These are phyloP conservation scores for Nannochloris sp. DNA, from an alignment of 139 green algal species.

Conservation along the genomic window DNA sequence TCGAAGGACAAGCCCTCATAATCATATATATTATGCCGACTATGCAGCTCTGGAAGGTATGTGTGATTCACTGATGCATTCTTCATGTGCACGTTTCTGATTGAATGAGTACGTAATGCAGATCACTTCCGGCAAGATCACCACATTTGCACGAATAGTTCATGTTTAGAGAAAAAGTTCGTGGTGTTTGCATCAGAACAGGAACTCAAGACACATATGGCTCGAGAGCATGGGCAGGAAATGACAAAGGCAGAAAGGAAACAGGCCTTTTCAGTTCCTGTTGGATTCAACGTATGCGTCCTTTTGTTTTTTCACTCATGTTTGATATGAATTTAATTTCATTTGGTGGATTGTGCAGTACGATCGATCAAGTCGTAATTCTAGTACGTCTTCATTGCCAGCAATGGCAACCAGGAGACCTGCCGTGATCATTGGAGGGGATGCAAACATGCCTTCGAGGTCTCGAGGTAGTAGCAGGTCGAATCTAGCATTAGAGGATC, in stretches of 20 bases:
- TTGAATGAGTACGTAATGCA: not conserved
- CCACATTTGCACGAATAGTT: conserved; percentile 68
- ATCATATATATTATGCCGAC: conserved; percentile 85
- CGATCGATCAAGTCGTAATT: not conserved
- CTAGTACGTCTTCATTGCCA: not conserved
- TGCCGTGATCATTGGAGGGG: conserved; percentile 35
- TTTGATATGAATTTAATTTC: conserved; percentile 6
- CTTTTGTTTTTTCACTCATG: not conserved
- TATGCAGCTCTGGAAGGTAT: conserved; percentile 63
- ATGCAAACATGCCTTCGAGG: conserved; percentile 13
- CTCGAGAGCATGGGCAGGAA: conserved; percentile 55
- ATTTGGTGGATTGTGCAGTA: not conserved
- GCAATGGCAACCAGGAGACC: not conserved
- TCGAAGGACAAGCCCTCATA: conserved; percentile 46
- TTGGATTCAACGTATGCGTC: conserved; percentile 43
- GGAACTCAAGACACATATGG: conserved; percentile 73
- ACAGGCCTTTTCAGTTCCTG: conserved; percentile 50
- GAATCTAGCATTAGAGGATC: not conserved
- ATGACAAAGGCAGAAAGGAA: conserved; percentile 59
- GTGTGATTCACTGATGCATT: not conserved
- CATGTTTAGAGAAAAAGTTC: conserved; percentile 83
- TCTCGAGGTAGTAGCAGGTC: not conserved
- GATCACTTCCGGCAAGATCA: conserved; percentile 75
- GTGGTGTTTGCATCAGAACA: conserved; percentile 75
- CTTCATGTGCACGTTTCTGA: conserved; percentile 15